phyloP scores from a whole-genome alignment of 2,329 filamentous ascomycete species.

The Didymella exigua region DNA sequence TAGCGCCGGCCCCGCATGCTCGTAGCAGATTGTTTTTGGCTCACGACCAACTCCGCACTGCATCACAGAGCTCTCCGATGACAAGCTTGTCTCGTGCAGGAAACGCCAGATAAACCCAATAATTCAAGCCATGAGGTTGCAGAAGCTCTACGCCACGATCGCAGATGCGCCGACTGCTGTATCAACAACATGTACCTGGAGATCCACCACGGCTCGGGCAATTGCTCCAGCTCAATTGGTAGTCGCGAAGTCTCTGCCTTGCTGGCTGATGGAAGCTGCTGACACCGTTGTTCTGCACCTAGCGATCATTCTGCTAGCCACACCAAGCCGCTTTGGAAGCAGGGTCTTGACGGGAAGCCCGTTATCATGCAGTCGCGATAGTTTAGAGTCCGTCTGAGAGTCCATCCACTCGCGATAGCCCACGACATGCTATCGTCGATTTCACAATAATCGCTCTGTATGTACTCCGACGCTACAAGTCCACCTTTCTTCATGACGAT shows the following conservation, averaged over 20 bases:
- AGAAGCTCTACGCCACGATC: slow-evolving; percentile 4
- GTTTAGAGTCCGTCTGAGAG: neutral
- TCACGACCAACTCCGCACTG: neutral
- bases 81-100: neutral
- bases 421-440: neutral
- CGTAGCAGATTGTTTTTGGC: neutral
- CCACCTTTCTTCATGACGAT: neutral
- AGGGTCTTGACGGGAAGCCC: neutral
- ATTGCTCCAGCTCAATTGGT: neutral
- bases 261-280: neutral
- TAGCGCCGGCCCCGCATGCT: slow-evolving; percentile 8
- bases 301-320: neutral
- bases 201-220: neutral
- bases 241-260: neutral
- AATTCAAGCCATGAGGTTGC: slow-evolving; percentile 2
- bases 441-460: neutral
- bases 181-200: neutral
- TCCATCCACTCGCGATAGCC: neutral
- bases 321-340: neutral
- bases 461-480: neutral
- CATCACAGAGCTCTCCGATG: neutral
- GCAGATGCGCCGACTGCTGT: neutral
- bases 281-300: neutral
- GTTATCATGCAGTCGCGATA: neutral
- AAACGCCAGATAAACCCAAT: neutral